Percentiles rank a stretch among this genome's conserved stretches.
phyloP scores from a whole-genome alignment of 495 filamentous ascomycete genomes.

The Aspergillus campestris region DNA sequence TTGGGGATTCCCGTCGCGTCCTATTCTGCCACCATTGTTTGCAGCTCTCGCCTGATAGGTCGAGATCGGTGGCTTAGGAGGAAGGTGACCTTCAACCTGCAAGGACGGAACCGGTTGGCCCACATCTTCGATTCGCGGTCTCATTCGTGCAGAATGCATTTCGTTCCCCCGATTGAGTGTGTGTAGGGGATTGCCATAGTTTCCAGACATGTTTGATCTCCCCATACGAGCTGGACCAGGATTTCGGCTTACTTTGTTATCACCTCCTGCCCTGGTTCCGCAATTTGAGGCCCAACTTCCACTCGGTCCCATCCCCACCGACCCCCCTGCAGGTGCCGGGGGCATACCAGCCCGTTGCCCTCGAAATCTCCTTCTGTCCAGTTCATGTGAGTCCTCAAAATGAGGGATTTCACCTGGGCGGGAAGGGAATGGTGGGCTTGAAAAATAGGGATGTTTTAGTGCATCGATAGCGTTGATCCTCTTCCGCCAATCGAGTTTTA shows the following conservation, averaged over 20 bases:
- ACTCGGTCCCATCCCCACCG: conserved; percentile 67
- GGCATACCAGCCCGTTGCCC: conserved; percentile 69
- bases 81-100: conserved; percentile 29
- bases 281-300: conserved; percentile 44
- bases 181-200: conserved; percentile 13
- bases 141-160: not conserved
- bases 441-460: conserved; percentile 87
- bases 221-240: conserved; percentile 23
- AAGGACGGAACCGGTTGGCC: conserved; percentile 15
- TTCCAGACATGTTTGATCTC: conserved; percentile 17
- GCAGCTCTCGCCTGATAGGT: conserved; percentile 24
- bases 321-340: conserved; percentile 82
- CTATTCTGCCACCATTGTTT: conserved; percentile 17
- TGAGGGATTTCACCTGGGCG: conserved; percentile 72
- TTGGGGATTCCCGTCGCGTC: conserved; percentile 23
- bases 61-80: conserved; percentile 30
- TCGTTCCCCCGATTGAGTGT: conserved; percentile 14
- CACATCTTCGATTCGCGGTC: conserved; percentile 10
- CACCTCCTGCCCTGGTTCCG: conserved; percentile 18
- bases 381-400: conserved; percentile 92
- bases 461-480: conserved; percentile 94
- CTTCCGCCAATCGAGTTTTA: conserved; percentile 80
- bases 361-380: conserved; percentile 83
- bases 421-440: conserved; percentile 65
- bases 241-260: conserved; percentile 26